A percentile compares a stretch with the other conserved stretches of the same genome.
phyloP scores from a whole-genome alignment of 1,284 basidiomycete species.

The Ganoderma boninense region DNA sequence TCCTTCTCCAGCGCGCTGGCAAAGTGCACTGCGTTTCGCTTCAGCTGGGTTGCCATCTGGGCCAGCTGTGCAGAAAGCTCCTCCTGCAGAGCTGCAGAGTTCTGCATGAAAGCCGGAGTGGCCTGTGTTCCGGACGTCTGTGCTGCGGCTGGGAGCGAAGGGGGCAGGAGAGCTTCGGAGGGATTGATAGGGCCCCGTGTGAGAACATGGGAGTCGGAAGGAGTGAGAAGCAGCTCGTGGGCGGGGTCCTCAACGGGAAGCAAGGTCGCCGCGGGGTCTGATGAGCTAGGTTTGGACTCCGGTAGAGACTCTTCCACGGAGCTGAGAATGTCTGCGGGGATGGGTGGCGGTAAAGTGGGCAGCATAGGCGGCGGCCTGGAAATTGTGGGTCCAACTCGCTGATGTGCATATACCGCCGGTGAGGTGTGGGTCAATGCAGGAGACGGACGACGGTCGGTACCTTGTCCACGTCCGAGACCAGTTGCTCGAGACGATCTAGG shows the following conservation, averaged over 20 bases:
- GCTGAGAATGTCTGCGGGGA: constrained; percentile 39
- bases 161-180: constrained; percentile 34
- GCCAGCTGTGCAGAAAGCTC: constrained; percentile 78
- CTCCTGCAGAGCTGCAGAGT: constrained; percentile 71
- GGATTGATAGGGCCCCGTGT: constrained; percentile 28
- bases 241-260: constrained; percentile 33
- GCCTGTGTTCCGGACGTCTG: constrained; percentile 46
- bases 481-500: constrained; percentile 61
- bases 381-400: constrained; percentile 49
- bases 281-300: constrained; percentile 20
- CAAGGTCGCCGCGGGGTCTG: constrained; percentile 28
- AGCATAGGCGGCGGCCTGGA: constrained; percentile 48
- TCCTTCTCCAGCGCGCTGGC: constrained; percentile 71
- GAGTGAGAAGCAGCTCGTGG: constrained; percentile 45
- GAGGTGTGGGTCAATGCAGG: neutral
- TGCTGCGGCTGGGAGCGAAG: constrained; percentile 37
- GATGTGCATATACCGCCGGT: neutral
- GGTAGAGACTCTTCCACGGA: constrained; percentile 13
- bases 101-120: constrained; percentile 57
- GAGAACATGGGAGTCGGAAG: constrained; percentile 35
- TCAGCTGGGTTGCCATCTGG: constrained; percentile 81
- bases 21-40: constrained; percentile 77
- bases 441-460: constrained; percentile 42
- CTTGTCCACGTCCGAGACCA: constrained; percentile 58
- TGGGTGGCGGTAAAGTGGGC: constrained; percentile 38